Evolutionary conservation across 108 stramenopile species (phyloP).

Genomic region (Aurantiochytrium sp.): DNA sequence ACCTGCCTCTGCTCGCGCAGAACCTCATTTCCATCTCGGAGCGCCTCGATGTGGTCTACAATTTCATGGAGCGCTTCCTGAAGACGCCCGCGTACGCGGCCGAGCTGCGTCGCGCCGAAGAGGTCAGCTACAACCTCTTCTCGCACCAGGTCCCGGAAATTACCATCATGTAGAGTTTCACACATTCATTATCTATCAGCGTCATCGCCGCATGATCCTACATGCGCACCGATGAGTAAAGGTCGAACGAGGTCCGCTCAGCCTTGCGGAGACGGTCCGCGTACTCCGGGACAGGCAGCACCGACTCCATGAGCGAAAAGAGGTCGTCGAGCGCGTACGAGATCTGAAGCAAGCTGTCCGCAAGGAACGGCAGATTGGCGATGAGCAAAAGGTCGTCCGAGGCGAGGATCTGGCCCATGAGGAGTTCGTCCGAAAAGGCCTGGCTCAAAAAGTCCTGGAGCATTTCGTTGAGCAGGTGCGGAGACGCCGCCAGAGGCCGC

Average conservation of each 20-base stretch:
- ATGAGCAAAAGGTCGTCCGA: not conserved
- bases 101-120: not conserved
- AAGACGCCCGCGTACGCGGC: not conserved
- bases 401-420: not conserved
- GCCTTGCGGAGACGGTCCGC: not conserved
- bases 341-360: not conserved
- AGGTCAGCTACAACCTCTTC: not conserved
- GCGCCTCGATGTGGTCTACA: not conserved
- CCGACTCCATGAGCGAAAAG: not conserved
- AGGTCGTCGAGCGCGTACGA: slow-evolving; percentile 2
- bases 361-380: not conserved
- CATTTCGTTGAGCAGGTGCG: not conserved
- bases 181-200: too few relatives aligned
- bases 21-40: not conserved
- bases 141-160: not conserved
- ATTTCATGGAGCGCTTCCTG: not conserved
- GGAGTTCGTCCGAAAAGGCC: not conserved
- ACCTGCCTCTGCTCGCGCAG: not conserved
- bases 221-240: too few relatives aligned
- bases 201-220: too few relatives aligned
- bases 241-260: not conserved
- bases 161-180: not conserved
- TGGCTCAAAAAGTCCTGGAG: not conserved
- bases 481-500: not conserved
- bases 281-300: not conserved